Evolutionary conservation across 1,284 basidiomycete genomes (phyloP).

Genomic region (Irpex sp.): DNA sequence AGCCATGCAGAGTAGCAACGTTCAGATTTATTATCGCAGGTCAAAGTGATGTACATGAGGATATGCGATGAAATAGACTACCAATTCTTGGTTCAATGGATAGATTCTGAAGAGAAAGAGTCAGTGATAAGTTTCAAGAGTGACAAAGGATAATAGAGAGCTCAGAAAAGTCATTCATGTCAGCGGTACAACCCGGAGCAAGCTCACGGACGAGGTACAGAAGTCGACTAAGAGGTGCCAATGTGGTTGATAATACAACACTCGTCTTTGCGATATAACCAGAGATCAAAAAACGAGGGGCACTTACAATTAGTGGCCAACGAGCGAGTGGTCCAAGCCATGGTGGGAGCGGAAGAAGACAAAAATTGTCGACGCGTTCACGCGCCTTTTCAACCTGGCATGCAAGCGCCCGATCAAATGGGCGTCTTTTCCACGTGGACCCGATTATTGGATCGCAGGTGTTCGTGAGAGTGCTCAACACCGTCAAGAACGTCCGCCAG

Average conservation of each 20-base stretch:
- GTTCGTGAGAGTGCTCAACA: conserved; percentile 4
- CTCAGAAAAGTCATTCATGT: conserved; percentile 81
- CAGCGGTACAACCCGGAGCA: conserved; percentile 52
- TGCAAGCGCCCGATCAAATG: not conserved
- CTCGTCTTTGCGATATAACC: conserved; percentile 55
- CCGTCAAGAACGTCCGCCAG: conserved; percentile 17
- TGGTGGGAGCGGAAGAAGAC: not conserved
- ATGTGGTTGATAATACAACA: conserved; percentile 70
- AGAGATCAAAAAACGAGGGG: not conserved
- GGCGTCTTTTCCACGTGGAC: not conserved
- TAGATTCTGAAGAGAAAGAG: not conserved
- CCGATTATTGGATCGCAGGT: not conserved
- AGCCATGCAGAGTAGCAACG: no score
- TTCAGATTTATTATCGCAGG: no score
- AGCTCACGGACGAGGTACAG: conserved; percentile 40
- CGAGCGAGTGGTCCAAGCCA: not conserved
- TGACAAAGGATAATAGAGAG: conserved; percentile 15
- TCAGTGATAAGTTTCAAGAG: not conserved
- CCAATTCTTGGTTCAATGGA: no score
- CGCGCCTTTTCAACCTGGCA: conserved; percentile 1
- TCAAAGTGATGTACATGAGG: no score
- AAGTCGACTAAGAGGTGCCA: conserved; percentile 88
- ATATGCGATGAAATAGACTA: no score
- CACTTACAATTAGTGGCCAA: not conserved
- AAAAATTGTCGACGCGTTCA: not conserved